Evolutionary conservation across 345 rosid species (phyloP).

Genomic region (Eucalyptus caleyi): DNA sequence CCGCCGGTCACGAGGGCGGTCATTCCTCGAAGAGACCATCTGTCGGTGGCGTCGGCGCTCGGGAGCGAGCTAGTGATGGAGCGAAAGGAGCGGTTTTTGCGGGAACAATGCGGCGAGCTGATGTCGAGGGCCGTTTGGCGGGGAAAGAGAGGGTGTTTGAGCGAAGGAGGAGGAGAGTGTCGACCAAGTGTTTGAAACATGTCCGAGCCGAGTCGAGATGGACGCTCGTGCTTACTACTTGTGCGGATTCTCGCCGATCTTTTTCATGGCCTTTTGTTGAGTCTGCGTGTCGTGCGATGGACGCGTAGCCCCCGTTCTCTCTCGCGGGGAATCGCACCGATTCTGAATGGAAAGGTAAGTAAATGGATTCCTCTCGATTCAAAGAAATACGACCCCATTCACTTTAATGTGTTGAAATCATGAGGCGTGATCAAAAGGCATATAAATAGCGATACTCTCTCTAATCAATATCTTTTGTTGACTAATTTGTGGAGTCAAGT

Average conservation of each 20-base stretch:
- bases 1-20: slow-evolving; percentile 60
- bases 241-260: background rate
- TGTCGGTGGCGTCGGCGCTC: background rate
- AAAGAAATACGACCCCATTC: background rate
- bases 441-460: background rate
- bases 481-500: background rate
- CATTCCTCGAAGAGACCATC: slow-evolving; percentile 46
- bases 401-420: too few relatives aligned
- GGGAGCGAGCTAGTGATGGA: background rate
- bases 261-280: background rate
- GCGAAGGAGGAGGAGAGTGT: background rate
- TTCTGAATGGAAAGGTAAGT: background rate
- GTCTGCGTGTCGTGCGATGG: background rate
- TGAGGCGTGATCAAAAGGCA: too few relatives aligned
- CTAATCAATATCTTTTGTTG: background rate
- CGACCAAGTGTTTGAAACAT: background rate
- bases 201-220: background rate
- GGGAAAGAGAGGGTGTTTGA: background rate
- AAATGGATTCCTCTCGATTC: background rate
- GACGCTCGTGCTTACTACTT: rapidly evolving
- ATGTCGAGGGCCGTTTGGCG: background rate
- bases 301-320: background rate
- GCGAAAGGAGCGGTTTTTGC: background rate
- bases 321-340: background rate
- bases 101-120: background rate